Conservation (phyloP, 2,329 filamentous ascomycete species). For the Grosmannia huntii region DNA sequence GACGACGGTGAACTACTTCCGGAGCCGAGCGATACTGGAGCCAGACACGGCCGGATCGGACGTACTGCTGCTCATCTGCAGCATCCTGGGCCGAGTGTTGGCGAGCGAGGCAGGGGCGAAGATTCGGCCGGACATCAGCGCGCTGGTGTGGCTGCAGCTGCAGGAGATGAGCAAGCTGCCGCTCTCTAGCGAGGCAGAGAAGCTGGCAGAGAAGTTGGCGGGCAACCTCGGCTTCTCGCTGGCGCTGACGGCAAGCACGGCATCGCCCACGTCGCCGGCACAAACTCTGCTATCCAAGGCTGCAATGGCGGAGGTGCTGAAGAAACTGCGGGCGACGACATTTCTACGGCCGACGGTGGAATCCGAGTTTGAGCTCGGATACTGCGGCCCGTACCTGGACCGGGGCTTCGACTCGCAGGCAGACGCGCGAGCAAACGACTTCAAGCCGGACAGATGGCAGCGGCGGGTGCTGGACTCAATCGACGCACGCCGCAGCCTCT, state of each 20-base stretch:
- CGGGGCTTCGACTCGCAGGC: conserved; percentile 56
- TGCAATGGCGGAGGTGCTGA: not conserved
- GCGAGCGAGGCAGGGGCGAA: not conserved
- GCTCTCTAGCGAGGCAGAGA: conserved; percentile 4
- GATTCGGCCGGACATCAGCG: conserved; percentile 4
- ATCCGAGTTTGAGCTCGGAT: conserved; percentile 50
- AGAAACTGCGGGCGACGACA: not conserved
- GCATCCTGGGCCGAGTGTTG: conserved; percentile 16
- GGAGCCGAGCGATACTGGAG: conserved; percentile 23
- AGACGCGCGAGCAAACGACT: conserved; percentile 50
- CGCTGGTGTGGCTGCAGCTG: conserved; percentile 13
- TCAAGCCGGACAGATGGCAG: conserved; percentile 68
- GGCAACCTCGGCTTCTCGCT: not conserved
- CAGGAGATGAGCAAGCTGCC: conserved; percentile 5
- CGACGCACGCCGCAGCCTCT: conserved; percentile 55
- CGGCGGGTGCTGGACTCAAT: conserved; percentile 59
- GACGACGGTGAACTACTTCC: conserved; percentile 34
- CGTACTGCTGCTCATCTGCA: conserved; percentile 23
- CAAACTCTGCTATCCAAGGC: not conserved
- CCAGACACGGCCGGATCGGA: conserved; percentile 19
- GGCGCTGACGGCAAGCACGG: no score
- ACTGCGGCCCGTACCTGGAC: conserved; percentile 63
- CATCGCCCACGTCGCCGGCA: no score
- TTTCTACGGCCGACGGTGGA: not conserved
- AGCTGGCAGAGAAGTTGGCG: not conserved